Base-by-base conservation (phyloP, 768 basidiomycete genomes). In the Strobilomyces echinocephalus region DNA sequence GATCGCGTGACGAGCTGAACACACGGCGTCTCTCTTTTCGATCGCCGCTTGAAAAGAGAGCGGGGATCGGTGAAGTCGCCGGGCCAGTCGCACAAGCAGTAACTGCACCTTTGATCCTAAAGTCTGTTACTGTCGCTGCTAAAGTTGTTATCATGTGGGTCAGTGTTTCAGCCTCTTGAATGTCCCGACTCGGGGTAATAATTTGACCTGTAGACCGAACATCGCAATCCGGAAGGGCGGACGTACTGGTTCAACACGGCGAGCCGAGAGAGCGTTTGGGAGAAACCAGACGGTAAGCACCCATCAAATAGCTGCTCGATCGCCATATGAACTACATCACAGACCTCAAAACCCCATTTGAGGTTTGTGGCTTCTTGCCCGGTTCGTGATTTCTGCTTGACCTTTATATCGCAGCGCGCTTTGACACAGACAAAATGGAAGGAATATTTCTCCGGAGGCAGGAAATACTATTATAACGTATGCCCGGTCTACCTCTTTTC, bases 181-280 rank as follows among this genome's bases (percentile, higher is more conserved):
- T 4, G 9, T 53, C 16, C 16, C 5, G 9, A 35, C 44, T 24
- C 31, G 34, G 18, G 7, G 50, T 54, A 30, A 63, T 57, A 8
- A 43, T 9, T 55, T 8, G 28, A 42, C 34, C 41, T 34, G 1
- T 58, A 95, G 93, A 93, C 91, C 3, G 94, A 95, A 66, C 91
- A 97, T 72, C 85, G 89, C 33, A 95, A 95, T 72, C 85, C 91
- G 2, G 95, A 97, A 66, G 94, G 94, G n/a, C 79, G 93, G n/a
- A 92, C 91, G 0, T 98, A 98, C 65, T 98, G 95, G 95, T 94
- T 93, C 72, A 94, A 97, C 67, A 84, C 91, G 0, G 79, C 76
- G 10, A 90, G 88, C 4, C 84, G 87, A 63, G 89, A 91, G 62
- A 95, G 93, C 65, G 92, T 95, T 49, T 98, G 95, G 95, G 95